Conservation (phyloP, 768 basidiomycete genomes). For the Mycena latifolia region DNA sequence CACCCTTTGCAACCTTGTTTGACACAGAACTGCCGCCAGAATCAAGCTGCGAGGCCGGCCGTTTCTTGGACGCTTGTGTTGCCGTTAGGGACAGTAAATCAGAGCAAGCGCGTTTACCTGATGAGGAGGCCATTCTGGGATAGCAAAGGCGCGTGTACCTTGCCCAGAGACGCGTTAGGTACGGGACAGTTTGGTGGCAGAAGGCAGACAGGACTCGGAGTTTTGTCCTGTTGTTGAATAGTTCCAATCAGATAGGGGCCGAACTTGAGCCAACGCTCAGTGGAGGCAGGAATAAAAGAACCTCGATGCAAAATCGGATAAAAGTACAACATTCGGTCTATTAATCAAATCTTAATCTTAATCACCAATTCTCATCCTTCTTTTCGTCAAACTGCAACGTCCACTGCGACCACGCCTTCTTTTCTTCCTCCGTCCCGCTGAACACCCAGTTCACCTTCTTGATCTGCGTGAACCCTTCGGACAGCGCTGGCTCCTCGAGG, state of each 20-base stretch:
- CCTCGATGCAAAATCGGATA: no score
- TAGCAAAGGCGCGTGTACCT: constrained; percentile 7
- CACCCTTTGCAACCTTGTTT: constrained; percentile 34
- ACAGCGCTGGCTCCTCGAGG: constrained; percentile 73
- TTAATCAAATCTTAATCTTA: neutral
- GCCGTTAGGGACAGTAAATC: neutral
- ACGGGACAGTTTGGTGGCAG: neutral
- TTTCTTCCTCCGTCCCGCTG: constrained; percentile 80
- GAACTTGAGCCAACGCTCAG: no score
- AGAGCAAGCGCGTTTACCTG: neutral
- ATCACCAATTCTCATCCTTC: neutral
- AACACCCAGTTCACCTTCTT: constrained; percentile 86
- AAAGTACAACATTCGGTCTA: neutral
- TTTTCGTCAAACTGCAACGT: constrained; percentile 68
- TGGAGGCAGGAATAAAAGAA: no score
- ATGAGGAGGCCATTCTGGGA: neutral
- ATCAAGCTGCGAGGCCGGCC: constrained; percentile 23
- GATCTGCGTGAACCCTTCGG: constrained; percentile 86
- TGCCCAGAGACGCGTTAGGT: constrained; percentile 6
- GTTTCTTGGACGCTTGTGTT: constrained; percentile 20
- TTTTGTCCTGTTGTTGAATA: no score
- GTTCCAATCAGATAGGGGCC: no score
- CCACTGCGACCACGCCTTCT: constrained; percentile 85
- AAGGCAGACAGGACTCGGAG: constrained; percentile 1
- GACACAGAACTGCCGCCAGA: neutral